phyloP scores from a whole-genome alignment of 1,284 basidiomycete species.

The Rhodofomes roseus region DNA sequence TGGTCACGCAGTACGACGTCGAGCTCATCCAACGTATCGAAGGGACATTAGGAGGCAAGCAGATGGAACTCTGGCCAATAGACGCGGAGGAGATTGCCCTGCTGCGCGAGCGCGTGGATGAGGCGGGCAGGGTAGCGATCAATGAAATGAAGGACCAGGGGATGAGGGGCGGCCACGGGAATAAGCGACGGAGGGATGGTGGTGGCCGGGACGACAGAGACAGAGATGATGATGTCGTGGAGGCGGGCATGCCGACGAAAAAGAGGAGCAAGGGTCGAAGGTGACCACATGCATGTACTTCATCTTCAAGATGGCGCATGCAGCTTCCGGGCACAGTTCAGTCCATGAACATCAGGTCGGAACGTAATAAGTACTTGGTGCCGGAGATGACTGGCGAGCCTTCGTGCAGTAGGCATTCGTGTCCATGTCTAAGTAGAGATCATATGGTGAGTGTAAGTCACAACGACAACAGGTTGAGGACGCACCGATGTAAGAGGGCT shows the following conservation, averaged over 20 bases:
- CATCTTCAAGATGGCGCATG: background rate
- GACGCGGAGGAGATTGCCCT: slow-evolving; percentile 91
- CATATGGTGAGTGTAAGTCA: background rate
- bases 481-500: slow-evolving; percentile 69
- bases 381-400: slow-evolving; percentile 66
- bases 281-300: slow-evolving; percentile 2
- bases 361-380: slow-evolving; percentile 74
- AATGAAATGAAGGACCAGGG: slow-evolving; percentile 74
- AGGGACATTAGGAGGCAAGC: slow-evolving; percentile 79
- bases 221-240: slow-evolving; percentile 82
- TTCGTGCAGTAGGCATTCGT: slow-evolving; percentile 76
- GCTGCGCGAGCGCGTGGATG: slow-evolving; percentile 85
- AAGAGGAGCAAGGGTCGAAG: slow-evolving; percentile 30
- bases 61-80: slow-evolving; percentile 88
- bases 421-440: slow-evolving; percentile 54
- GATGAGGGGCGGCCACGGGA: slow-evolving; percentile 45
- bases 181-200: slow-evolving; percentile 50
- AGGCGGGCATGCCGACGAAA: slow-evolving; percentile 72
- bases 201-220: slow-evolving; percentile 70
- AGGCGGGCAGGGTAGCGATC: slow-evolving; percentile 83
- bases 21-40: slow-evolving; percentile 96
- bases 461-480: background rate
- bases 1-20: slow-evolving; percentile 98
- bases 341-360: slow-evolving; percentile 70
- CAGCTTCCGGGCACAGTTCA: slow-evolving; percentile 13